Percentiles rank a stretch among this genome's conserved stretches.
Conservation (phyloP, 2,329 filamentous ascomycete species). For the Macrophomina pseudophaseolina region DNA sequence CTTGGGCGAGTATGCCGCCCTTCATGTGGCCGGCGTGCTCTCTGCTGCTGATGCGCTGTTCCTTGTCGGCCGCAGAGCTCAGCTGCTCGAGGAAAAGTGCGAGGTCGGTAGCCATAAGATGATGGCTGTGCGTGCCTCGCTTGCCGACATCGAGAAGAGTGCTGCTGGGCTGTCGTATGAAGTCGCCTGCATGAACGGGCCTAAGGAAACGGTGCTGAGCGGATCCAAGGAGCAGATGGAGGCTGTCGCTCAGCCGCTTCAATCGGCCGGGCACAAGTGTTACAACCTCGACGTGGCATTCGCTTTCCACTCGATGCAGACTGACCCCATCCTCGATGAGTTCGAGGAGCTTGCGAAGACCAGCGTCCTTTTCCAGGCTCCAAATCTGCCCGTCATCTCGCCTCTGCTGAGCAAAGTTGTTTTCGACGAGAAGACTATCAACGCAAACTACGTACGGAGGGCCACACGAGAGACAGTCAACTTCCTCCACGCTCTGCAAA, state of each 20-base stretch:
- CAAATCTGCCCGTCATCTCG: no score
- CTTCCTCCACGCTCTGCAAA: no score
- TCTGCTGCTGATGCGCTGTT: slow-evolving; percentile 40
- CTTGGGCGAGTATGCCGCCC: slow-evolving; percentile 49
- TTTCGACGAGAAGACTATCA: no score
- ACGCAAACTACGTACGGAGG: no score
- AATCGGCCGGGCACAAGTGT: slow-evolving; percentile 26
- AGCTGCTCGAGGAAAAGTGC: slow-evolving; percentile 37
- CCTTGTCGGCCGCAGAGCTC: slow-evolving; percentile 43
- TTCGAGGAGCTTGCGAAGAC: no score
- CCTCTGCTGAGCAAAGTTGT: no score
- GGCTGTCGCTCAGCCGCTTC: slow-evolving; percentile 21
- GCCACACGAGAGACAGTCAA: no score
- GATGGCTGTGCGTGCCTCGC: slow-evolving; percentile 29
- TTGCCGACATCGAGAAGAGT: neutral
- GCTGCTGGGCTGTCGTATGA: slow-evolving; percentile 15
- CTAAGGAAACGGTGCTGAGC: slow-evolving; percentile 38
- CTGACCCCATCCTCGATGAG: no score
- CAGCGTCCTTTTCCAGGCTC: no score
- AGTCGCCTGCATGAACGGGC: slow-evolving; percentile 42
- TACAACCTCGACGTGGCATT: slow-evolving; percentile 29
- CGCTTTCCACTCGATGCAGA: no score
- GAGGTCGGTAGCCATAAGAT: slow-evolving; percentile 35
- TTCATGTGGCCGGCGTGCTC: slow-evolving; percentile 43
- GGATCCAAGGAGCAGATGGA: slow-evolving; percentile 32